Evolutionary conservation across 1,284 basidiomycete species (phyloP).

Genomic region (Amylostereum chailletii): DNA sequence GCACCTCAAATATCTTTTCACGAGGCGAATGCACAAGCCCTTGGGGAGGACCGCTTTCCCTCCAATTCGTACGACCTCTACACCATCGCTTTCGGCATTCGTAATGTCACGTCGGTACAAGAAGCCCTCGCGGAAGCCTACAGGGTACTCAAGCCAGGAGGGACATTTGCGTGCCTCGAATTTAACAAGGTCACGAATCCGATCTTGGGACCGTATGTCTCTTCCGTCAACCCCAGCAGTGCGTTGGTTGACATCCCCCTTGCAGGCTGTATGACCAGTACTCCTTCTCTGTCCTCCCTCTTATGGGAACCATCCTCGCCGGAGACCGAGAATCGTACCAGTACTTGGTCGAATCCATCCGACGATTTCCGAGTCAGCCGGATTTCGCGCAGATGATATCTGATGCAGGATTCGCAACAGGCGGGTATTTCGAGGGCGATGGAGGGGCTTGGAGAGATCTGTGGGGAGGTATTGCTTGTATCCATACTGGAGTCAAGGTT

Average conservation of each 20-base stretch:
- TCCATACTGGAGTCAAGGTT: conserved; percentile 82
- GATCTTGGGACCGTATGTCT: conserved; percentile 65
- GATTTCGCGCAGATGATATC: conserved; percentile 89
- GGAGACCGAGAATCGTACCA: conserved; percentile 95
- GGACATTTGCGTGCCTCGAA: conserved; percentile 92
- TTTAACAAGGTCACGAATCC: conserved; percentile 95
- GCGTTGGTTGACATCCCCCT: background rate
- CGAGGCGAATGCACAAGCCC: conserved; percentile 87
- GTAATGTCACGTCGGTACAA: conserved; percentile 94
- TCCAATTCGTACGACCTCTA: conserved; percentile 90
- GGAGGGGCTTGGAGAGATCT: conserved; percentile 86
- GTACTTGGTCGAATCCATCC: conserved; percentile 97
- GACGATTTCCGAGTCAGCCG: conserved; percentile 85
- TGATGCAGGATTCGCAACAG: conserved; percentile 79
- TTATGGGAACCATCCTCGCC: conserved; percentile 92
- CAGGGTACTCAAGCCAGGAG: conserved; percentile 94
- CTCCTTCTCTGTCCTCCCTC: conserved; percentile 93
- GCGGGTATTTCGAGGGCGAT: conserved; percentile 59
- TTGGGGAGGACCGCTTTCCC: conserved; percentile 59
- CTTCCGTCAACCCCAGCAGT: conserved; percentile 21
- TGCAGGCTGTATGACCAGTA: conserved; percentile 87
- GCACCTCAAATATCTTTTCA: conserved; percentile 92
- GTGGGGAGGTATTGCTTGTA: conserved; percentile 80
- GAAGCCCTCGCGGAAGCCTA: conserved; percentile 86
- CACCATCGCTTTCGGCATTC: conserved; percentile 98